Percentiles rank a stretch among this genome's conserved stretches.
These are phyloP conservation scores for Lipomyces sp. DNA, from an alignment of 805 yeast species.

Conservation along the genomic window DNA sequence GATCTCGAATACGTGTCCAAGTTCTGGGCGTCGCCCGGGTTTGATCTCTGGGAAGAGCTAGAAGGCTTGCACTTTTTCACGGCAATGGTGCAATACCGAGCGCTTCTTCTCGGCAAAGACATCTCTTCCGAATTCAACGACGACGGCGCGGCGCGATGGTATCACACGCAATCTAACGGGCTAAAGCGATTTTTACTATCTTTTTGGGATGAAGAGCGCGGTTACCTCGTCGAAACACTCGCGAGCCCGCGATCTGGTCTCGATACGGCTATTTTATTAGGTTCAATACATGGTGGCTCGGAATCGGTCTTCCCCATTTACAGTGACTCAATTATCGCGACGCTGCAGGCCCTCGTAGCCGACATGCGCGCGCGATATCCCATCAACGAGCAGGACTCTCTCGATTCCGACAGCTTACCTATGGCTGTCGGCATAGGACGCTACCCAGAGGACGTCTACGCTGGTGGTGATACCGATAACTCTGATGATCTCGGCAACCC, in stretches of 20 bases:
- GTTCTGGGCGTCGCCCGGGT: slow-evolving; percentile 70
- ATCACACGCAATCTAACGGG: slow-evolving; percentile 28
- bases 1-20: slow-evolving; percentile 68
- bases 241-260: slow-evolving; percentile 65
- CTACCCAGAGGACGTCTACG: slow-evolving; percentile 89
- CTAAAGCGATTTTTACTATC: slow-evolving; percentile 26
- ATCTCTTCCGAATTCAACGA: slow-evolving; percentile 45
- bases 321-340: slow-evolving; percentile 41
- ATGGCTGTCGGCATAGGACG: slow-evolving; percentile 78
- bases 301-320: slow-evolving; percentile 41
- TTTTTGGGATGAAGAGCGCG: slow-evolving; percentile 44
- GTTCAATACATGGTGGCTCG: slow-evolving; percentile 44
- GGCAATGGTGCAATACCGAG: slow-evolving; percentile 70
- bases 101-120: slow-evolving; percentile 61
- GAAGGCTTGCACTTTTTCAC: slow-evolving; percentile 80
- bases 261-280: slow-evolving; percentile 75
- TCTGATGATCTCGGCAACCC: slow-evolving; percentile 81
- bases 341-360: slow-evolving; percentile 63
- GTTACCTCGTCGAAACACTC: slow-evolving; percentile 76
- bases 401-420: slow-evolving; percentile 33
- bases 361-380: slow-evolving; percentile 81
- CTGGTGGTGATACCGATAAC: slow-evolving; percentile 56
- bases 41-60: slow-evolving; percentile 93
- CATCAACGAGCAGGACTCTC: slow-evolving; percentile 53
- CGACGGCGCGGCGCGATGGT: slow-evolving; percentile 35